These are phyloP conservation scores for Ophiostoma ulmi DNA, from an alignment of 2,329 filamentous ascomycete species.

Conservation along the genomic window DNA sequence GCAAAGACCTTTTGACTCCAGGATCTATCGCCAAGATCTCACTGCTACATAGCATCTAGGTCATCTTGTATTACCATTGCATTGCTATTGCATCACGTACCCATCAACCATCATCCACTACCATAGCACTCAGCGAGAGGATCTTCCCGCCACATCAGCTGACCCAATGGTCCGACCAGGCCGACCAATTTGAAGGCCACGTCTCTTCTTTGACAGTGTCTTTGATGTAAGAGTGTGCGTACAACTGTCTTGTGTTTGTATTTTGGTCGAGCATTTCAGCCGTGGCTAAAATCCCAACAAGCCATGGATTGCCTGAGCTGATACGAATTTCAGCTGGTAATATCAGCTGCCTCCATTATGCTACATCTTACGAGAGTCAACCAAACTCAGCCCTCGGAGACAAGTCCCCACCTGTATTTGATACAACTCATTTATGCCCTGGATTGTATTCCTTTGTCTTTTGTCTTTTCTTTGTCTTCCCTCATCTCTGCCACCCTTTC, in stretches of 20 bases:
- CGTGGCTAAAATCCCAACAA: neutral
- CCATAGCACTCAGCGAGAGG: neutral
- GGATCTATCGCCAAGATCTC: constrained; percentile 4
- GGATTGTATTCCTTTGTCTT: neutral
- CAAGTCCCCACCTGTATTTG: neutral
- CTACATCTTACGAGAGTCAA: neutral
- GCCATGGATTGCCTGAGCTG: neutral
- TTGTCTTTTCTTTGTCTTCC: neutral
- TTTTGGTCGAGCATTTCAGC: neutral
- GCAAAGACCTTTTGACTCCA: neutral
- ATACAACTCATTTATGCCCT: neutral
- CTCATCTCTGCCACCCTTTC: neutral
- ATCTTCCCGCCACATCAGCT: neutral
- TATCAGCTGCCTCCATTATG: neutral
- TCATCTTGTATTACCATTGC: neutral
- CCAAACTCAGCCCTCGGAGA: neutral
- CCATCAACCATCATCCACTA: neutral
- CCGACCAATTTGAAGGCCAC: neutral
- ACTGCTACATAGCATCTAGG: neutral
- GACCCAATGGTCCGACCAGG: neutral
- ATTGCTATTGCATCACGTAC: neutral
- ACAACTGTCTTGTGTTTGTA: neutral
- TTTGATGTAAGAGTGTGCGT: neutral
- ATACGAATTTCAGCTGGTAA: neutral
- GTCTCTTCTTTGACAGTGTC: neutral